Conservation (phyloP, 495 filamentous ascomycete species). For the Copromyces sp. region DNA sequence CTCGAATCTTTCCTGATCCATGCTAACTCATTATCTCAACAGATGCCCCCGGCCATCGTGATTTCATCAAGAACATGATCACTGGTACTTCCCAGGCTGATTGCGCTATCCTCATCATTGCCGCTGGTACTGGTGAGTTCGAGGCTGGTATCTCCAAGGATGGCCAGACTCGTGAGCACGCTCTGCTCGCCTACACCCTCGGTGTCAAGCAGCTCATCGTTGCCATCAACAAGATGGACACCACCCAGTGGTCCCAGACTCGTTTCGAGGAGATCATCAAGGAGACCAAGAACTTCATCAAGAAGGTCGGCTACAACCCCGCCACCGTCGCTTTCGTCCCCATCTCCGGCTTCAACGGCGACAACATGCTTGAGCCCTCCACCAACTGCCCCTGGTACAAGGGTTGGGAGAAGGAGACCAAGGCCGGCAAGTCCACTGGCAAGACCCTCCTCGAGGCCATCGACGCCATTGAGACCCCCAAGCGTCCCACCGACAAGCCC, state of each 20-base stretch:
- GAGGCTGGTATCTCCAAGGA: conserved; percentile 99
- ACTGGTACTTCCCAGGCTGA: conserved; percentile 99
- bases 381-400: conserved; percentile 99
- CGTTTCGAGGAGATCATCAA: conserved; percentile 99
- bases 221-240: conserved; percentile 99
- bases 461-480: conserved; percentile 86
- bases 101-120: conserved; percentile 99
- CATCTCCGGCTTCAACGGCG: conserved; percentile 99
- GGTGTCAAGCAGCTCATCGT: conserved; percentile 99
- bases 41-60: conserved; percentile 99
- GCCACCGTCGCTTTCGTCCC: conserved; percentile 97
- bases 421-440: conserved; percentile 76
- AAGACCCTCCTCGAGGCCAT: conserved; percentile 99
- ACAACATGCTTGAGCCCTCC: conserved; percentile 97
- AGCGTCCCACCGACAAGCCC: conserved; percentile 92
- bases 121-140: conserved; percentile 99
- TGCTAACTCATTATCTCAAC: conserved; percentile 10
- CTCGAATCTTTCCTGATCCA: background rate
- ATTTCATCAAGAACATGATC: conserved; percentile 99
- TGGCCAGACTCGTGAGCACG: conserved; percentile 99
- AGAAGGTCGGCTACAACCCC: conserved; percentile 99
- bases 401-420: conserved; percentile 99
- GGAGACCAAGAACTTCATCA: conserved; percentile 99
- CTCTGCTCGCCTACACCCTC: conserved; percentile 98
- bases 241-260: conserved; percentile 91